Evolutionary conservation across 176 grass and related monocot genomes (phyloP), one percentile per base, ranked within the genome.

Genomic region (Zea luxurians): DNA sequence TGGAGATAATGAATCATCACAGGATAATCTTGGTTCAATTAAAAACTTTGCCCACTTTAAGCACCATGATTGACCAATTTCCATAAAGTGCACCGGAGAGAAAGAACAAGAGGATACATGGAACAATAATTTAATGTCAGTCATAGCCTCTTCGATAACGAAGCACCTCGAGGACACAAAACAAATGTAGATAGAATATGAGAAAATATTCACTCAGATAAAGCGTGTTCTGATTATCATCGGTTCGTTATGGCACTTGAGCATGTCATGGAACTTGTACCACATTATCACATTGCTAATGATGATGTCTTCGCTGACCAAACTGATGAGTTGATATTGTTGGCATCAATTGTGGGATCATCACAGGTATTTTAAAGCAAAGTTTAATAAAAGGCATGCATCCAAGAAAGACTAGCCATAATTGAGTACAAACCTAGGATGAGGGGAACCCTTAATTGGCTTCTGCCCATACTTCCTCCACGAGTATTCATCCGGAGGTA

Each of bases 381-480:
- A 40, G 52, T 78, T 66, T 66, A 66, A 66, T 41, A 48, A 70
- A 65, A 15, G 20, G 61, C 47, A 62, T 48, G 4, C 17, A 59
- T 65, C 48, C 66, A 77, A 58, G 16, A 13, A 37, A 58, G 44
- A 76, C 37, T 72, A 84, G 37, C 16, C 48, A 58, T 35, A 34
- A 2, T 61, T 71, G 72, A 81, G 66, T 55, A 13, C 74, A 90
- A 91, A 99, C 96, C 96, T 99, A 63, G 96, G 96, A 89, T 99
- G 96, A 78, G 96, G 96, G 75, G 96, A 95, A 44, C 92, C 96
- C 70, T 99, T 99, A 27, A 99, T 99, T 48, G 96, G 96, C 64
- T 99, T 99, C 74, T 99, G 96, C 37, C 96, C 96, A 70, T 99
- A 99, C 83, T 99, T 99, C 50, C 96, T 87, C 96, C 96, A 99